Conservation (phyloP, 805 yeast genomes). For the Candida ficus region DNA sequence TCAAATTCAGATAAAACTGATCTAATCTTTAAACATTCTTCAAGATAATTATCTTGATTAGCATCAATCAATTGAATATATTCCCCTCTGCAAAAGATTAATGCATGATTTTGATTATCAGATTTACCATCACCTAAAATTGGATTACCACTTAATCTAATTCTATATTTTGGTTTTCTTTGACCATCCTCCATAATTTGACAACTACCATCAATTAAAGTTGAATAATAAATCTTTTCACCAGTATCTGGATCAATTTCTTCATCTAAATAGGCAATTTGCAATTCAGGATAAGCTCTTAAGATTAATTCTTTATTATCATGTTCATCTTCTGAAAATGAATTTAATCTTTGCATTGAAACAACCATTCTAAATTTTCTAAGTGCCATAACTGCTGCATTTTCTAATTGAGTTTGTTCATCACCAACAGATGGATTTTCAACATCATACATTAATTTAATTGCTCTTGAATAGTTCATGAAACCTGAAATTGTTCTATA, state of each 20-base stretch:
- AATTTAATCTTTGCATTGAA: constrained; percentile 56
- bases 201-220: constrained; percentile 68
- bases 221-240: constrained; percentile 48
- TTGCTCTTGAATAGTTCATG: constrained; percentile 62
- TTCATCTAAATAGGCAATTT: constrained; percentile 56
- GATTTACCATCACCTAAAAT: constrained; percentile 82
- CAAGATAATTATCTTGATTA: constrained; percentile 77
- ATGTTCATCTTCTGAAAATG: constrained; percentile 50
- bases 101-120: constrained; percentile 75
- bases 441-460: constrained; percentile 55
- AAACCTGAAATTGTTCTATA: constrained; percentile 73
- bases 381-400: constrained; percentile 49
- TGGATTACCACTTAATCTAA: constrained; percentile 73
- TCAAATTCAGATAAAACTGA: constrained; percentile 74
- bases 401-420: constrained; percentile 36
- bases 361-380: constrained; percentile 61
- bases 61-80: constrained; percentile 79
- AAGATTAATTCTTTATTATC: constrained; percentile 55
- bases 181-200: constrained; percentile 52
- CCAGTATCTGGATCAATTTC: constrained; percentile 33
- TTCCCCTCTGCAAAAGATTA: constrained; percentile 75
- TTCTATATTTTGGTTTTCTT: constrained; percentile 56
- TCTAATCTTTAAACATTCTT: constrained; percentile 73
- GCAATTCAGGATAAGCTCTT: constrained; percentile 64
- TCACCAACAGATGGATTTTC: constrained; percentile 40